These are phyloP conservation scores for Vaccinium vitisidaea DNA, from an alignment of 148 eudicot species.

Conservation along the genomic window DNA sequence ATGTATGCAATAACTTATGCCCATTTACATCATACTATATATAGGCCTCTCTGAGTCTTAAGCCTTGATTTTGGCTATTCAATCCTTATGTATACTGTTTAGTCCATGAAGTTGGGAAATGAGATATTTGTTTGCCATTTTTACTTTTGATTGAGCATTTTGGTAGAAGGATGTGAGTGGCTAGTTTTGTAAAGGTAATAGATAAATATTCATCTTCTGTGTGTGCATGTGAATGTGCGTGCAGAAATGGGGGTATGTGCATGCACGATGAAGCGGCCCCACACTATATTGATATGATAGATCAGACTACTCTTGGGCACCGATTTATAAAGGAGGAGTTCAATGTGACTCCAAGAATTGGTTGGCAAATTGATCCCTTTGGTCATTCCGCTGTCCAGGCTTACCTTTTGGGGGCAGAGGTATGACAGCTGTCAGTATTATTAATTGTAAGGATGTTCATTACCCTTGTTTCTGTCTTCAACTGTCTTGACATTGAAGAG, in stretches of 20 bases:
- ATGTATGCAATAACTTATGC: constrained; percentile 40
- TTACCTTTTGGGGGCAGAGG: constrained; percentile 97
- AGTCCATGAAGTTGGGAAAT: neutral
- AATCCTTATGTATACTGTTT: neutral
- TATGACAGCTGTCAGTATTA: constrained; percentile 17
- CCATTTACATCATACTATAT: neutral
- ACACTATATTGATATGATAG: constrained; percentile 98
- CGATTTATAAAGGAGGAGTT: constrained; percentile 69
- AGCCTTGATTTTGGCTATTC: neutral
- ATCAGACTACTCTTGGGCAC: constrained; percentile 94
- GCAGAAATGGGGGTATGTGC: constrained; percentile 92
- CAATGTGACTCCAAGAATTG: constrained; percentile 87
- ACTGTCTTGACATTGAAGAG: neutral
- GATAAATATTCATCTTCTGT: neutral
- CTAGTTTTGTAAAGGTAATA: neutral
- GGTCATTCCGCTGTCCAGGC: constrained; percentile 99
- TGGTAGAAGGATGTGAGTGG: constrained; percentile 4
- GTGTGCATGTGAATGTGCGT: neutral
- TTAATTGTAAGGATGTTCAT: neutral
- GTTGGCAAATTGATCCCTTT: constrained; percentile 99
- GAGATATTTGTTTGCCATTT: neutral
- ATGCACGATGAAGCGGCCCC: constrained; percentile 99
- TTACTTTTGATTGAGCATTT: constrained; percentile 11
- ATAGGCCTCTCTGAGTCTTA: neutral
- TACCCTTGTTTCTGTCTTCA: neutral